These are phyloP conservation scores for Rutstroemia sp. DNA, from an alignment of 2,329 filamentous ascomycete genomes.

Conservation along the genomic window DNA sequence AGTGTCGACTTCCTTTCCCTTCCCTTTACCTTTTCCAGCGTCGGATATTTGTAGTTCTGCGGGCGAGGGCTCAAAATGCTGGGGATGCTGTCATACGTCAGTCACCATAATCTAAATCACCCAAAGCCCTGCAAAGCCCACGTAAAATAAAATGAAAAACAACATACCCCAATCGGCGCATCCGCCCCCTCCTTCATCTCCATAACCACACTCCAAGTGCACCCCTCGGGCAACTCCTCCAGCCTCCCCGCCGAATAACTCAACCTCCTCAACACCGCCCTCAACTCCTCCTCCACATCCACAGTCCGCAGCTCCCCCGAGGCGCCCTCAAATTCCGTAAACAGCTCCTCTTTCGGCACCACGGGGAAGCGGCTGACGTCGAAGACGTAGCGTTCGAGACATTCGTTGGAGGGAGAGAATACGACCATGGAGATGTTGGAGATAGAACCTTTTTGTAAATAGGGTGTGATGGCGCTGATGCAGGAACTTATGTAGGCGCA, in stretches of 20 bases:
- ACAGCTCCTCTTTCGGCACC: conserved; percentile 29
- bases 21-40: background rate
- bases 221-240: conserved; percentile 50
- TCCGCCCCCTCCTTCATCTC: conserved; percentile 57
- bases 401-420: conserved; percentile 22
- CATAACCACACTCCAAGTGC: conserved; percentile 70
- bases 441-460: background rate
- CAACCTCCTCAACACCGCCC: conserved; percentile 58
- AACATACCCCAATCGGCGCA: conserved; percentile 49
- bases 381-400: conserved; percentile 37
- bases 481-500: conserved; percentile 34
- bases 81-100: background rate
- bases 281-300: conserved; percentile 66
- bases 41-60: background rate
- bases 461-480: background rate
- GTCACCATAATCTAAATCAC: conserved; percentile 23
- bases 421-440: conserved; percentile 30
- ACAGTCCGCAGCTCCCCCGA: conserved; percentile 38
- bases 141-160: conserved; percentile 17
- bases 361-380: conserved; percentile 34
- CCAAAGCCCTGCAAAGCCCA: conserved; percentile 52
- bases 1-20: background rate
- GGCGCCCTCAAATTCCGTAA: conserved; percentile 30
- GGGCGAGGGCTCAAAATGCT: background rate
- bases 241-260: conserved; percentile 52